Conservation (phyloP, 192 early-diverging fungal species). For the Linnemannia hyalina region DNA sequence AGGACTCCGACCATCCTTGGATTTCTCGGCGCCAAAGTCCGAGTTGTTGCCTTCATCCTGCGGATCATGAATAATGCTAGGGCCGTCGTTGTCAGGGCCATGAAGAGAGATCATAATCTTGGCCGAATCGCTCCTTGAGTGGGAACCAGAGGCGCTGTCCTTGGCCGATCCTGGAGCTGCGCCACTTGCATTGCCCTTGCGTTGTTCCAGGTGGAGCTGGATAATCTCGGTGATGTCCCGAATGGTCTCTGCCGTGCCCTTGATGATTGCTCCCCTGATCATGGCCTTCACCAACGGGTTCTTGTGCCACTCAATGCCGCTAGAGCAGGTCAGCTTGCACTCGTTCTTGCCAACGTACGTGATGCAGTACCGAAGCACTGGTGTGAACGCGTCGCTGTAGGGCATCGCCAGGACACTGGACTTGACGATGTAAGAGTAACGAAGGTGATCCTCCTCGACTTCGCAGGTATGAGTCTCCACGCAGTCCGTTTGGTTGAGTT, state of each 20-base stretch:
- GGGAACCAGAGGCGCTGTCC: not conserved
- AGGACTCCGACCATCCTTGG: slow-evolving; percentile 7
- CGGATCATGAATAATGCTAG: slow-evolving; percentile 37
- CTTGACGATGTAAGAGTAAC: slow-evolving; percentile 48
- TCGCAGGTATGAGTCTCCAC: slow-evolving; percentile 68
- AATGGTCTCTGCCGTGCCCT: slow-evolving; percentile 69
- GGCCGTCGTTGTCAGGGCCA: slow-evolving; percentile 40
- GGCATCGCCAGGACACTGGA: slow-evolving; percentile 61
- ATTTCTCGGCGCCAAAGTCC: not conserved
- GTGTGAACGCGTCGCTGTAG: slow-evolving; percentile 78
- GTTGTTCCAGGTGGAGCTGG: slow-evolving; percentile 54
- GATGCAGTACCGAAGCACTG: slow-evolving; percentile 75
- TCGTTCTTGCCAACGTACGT: slow-evolving; percentile 64
- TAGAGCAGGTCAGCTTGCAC: slow-evolving; percentile 67
- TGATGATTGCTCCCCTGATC: slow-evolving; percentile 68
- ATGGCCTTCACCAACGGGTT: slow-evolving; percentile 79
- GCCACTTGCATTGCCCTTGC: not conserved
- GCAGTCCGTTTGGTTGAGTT: slow-evolving; percentile 77
- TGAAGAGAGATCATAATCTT: slow-evolving; percentile 43
- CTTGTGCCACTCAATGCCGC: slow-evolving; percentile 78
- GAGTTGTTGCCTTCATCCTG: slow-evolving; percentile 9
- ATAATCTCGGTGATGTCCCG: slow-evolving; percentile 61
- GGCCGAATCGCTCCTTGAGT: slow-evolving; percentile 23
- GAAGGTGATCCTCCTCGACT: slow-evolving; percentile 71
- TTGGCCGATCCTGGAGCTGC: not conserved